Evolutionary conservation across 1,284 basidiomycete genomes (phyloP).

Genomic region (Trichosporon sp.): DNA sequence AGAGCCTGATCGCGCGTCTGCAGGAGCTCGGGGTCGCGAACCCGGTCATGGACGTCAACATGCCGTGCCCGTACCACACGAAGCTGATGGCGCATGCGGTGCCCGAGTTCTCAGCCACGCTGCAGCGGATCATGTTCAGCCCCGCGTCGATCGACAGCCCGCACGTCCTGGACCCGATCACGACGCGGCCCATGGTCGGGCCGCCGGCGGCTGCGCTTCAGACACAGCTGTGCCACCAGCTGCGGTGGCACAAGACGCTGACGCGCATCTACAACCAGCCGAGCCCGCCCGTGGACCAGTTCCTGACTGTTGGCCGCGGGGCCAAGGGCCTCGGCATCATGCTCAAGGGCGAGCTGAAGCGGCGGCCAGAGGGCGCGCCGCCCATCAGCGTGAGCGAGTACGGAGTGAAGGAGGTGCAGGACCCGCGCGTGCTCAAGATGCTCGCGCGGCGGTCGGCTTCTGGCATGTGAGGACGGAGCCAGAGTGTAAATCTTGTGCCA

Average conservation of each 20-base stretch:
- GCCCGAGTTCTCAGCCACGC: slow-evolving; percentile 35
- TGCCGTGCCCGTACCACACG: slow-evolving; percentile 48
- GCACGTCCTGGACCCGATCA: slow-evolving; percentile 44
- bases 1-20: slow-evolving; percentile 42
- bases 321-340: slow-evolving; percentile 48
- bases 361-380: slow-evolving; percentile 28
- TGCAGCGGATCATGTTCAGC: slow-evolving; percentile 35
- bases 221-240: slow-evolving; percentile 40
- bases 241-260: slow-evolving; percentile 48
- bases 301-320: slow-evolving; percentile 45
- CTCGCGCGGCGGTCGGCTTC: slow-evolving; percentile 1
- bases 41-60: slow-evolving; percentile 48
- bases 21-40: slow-evolving; percentile 44
- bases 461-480: background rate
- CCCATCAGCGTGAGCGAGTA: slow-evolving; percentile 38
- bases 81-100: slow-evolving; percentile 46
- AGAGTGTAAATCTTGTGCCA: background rate
- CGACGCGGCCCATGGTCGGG: slow-evolving; percentile 40
- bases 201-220: slow-evolving; percentile 37
- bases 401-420: slow-evolving; percentile 29
- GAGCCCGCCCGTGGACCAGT: slow-evolving; percentile 31
- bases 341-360: slow-evolving; percentile 43
- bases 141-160: slow-evolving; percentile 24
- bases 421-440: background rate
- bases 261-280: slow-evolving; percentile 35